Evolutionary conservation across 2,329 filamentous ascomycete genomes (phyloP).

Genomic region (Botrytis medusae): DNA sequence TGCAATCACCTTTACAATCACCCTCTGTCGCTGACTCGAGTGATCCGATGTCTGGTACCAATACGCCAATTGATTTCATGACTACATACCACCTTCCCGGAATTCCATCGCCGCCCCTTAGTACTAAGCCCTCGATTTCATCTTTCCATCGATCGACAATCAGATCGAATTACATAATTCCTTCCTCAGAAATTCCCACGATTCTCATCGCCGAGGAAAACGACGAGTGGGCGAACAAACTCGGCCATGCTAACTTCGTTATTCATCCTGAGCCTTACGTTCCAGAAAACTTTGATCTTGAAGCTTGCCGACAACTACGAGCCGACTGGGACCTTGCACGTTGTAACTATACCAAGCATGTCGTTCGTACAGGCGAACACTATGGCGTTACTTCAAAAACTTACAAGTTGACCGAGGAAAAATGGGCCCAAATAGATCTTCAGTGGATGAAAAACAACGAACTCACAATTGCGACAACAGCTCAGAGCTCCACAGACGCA

Average conservation of each 20-base stretch:
- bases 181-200: slow-evolving; percentile 58
- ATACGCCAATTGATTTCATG: slow-evolving; percentile 46
- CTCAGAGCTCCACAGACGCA: slow-evolving; percentile 44
- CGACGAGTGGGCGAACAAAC: slow-evolving; percentile 79
- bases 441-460: slow-evolving; percentile 73
- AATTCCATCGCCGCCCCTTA: slow-evolving; percentile 70
- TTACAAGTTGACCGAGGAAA: slow-evolving; percentile 79
- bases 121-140: slow-evolving; percentile 71
- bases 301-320: slow-evolving; percentile 62
- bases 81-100: slow-evolving; percentile 46
- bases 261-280: slow-evolving; percentile 80
- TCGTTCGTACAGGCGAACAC: slow-evolving; percentile 84
- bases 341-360: slow-evolving; percentile 84
- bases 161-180: slow-evolving; percentile 49
- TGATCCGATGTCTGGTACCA: slow-evolving; percentile 43
- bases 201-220: slow-evolving; percentile 68
- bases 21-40: slow-evolving; percentile 67
- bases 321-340: slow-evolving; percentile 81
- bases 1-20: slow-evolving; percentile 82
- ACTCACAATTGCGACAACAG: slow-evolving; percentile 55
- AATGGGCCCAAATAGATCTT: slow-evolving; percentile 79
- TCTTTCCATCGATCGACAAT: slow-evolving; percentile 59
- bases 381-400: slow-evolving; percentile 88
- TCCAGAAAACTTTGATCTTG: slow-evolving; percentile 57
- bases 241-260: slow-evolving; percentile 92